Evolutionary conservation across 2,329 filamentous ascomycete genomes (phyloP).

Genomic region (Helminthosporium solani): DNA sequence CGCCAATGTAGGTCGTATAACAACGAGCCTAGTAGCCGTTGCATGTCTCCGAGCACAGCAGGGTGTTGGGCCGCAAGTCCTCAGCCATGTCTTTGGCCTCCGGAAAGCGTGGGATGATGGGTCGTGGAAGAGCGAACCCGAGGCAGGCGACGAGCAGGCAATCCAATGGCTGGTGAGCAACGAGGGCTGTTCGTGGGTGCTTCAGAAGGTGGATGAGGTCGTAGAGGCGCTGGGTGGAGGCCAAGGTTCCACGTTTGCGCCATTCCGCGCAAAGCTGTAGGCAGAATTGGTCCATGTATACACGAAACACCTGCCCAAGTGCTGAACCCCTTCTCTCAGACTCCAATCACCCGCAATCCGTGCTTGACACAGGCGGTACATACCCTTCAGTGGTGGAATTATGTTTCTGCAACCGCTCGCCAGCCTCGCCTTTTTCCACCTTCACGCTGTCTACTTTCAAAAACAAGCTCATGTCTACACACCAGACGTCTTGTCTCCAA

Average conservation of each 20-base stretch:
- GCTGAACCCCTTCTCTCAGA: too few relatives aligned
- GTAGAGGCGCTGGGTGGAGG: conserved; percentile 45
- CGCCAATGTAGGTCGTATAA: conserved; percentile 64
- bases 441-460: not conserved
- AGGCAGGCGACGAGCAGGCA: conserved; percentile 54
- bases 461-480: conserved; percentile 6
- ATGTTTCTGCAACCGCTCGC: not conserved
- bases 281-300: too few relatives aligned
- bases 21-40: conserved; percentile 73
- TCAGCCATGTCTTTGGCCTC: conserved; percentile 78
- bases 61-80: conserved; percentile 78
- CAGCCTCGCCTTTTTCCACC: not conserved
- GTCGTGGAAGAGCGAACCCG: conserved; percentile 50
- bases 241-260: conserved; percentile 33
- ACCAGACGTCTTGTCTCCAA: conserved; percentile 6
- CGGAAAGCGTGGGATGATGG: conserved; percentile 74
- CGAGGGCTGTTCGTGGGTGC: conserved; percentile 64
- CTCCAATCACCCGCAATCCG: too few relatives aligned
- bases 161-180: conserved; percentile 64
- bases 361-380: too few relatives aligned
- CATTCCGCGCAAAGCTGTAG: conserved; percentile 30
- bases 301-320: too few relatives aligned
- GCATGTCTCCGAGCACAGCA: conserved; percentile 75
- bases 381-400: not conserved
- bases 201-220: conserved; percentile 62